Evolutionary conservation across 2,329 filamentous ascomycete genomes (phyloP).

Genomic region (Aspergillus transmontanensis): DNA sequence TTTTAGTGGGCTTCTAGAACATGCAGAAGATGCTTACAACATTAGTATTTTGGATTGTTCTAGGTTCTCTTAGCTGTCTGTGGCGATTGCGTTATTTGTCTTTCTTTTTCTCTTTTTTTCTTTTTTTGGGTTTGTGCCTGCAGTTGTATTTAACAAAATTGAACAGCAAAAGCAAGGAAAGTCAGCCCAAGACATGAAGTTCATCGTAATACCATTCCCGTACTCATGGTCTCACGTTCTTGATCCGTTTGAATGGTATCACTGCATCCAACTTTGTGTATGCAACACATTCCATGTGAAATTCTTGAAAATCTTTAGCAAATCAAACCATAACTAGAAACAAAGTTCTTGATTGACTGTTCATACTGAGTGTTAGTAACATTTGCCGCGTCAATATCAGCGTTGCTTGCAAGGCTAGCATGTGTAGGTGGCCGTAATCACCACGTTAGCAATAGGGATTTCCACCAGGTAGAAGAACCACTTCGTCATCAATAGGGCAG

Average conservation of each 20-base stretch:
- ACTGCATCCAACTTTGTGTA: not conserved
- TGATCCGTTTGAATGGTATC: not conserved
- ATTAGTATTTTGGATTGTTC: not conserved
- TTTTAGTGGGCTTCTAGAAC: constrained; percentile 4
- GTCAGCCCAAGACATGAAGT: not conserved
- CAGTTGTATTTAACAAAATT: not conserved
- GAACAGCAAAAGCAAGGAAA: not conserved
- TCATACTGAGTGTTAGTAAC: not conserved
- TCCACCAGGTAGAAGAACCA: constrained; percentile 10
- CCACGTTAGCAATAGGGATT: not conserved
- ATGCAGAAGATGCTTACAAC: not conserved
- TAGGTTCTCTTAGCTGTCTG: not conserved
- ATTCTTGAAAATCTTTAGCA: not conserved
- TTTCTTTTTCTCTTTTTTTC: not conserved
- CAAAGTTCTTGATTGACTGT: not conserved
- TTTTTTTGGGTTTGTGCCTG: not conserved
- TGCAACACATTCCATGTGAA: not conserved
- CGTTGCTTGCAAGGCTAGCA: not conserved
- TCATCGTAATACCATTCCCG: not conserved
- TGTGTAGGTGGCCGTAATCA: not conserved
- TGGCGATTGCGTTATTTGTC: no score
- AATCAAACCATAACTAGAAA: not conserved
- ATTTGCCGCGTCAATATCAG: not conserved
- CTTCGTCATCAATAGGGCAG: constrained; percentile 8
- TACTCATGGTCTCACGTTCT: not conserved